A percentile compares a stretch with the other conserved stretches of the same genome.
Evolutionary conservation across 768 basidiomycete genomes (phyloP).

Genomic region (Mrakia blollopis): DNA sequence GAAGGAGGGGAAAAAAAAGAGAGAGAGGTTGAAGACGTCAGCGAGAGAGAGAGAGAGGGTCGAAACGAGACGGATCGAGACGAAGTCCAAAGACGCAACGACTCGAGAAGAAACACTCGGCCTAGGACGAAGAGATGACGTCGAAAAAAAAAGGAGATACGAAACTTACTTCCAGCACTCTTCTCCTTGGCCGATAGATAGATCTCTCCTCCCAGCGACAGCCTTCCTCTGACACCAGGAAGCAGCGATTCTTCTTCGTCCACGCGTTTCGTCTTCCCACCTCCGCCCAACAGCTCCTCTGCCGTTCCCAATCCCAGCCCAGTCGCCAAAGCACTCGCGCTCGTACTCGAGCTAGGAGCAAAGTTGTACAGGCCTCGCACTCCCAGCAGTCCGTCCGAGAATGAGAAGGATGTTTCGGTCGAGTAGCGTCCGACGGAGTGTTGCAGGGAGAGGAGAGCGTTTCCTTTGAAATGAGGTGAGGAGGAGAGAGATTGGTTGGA

Average conservation of each 20-base stretch:
- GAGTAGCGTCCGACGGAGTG: conserved; percentile 91
- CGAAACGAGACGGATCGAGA: neutral
- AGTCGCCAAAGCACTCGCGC: conserved; percentile 36
- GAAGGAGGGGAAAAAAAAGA: neutral
- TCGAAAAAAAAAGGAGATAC: neutral
- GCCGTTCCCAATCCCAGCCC: conserved; percentile 31
- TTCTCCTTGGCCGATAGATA: conserved; percentile 90
- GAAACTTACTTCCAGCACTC: conserved; percentile 77
- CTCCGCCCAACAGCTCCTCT: conserved; percentile 43
- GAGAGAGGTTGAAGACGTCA: neutral
- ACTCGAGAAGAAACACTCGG: neutral
- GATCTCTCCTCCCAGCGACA: conserved; percentile 86
- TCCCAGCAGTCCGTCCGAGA: conserved; percentile 91
- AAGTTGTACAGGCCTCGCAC: conserved; percentile 85
- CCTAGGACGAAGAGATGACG: neutral
- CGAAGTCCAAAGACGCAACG: neutral
- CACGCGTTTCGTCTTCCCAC: conserved; percentile 62
- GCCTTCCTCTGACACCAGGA: conserved; percentile 80
- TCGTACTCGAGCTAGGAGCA: conserved; percentile 48
- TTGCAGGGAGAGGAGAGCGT: conserved; percentile 72
- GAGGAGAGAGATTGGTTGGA: neutral
- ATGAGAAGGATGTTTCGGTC: conserved; percentile 89
- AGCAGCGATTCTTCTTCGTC: conserved; percentile 93
- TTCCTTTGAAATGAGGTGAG: conserved; percentile 37
- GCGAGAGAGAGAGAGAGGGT: neutral